A percentile compares a stretch with the other conserved stretches of the same genome.
Conservation (phyloP, 495 filamentous ascomycete species). For the Baudoinia panamericana region DNA sequence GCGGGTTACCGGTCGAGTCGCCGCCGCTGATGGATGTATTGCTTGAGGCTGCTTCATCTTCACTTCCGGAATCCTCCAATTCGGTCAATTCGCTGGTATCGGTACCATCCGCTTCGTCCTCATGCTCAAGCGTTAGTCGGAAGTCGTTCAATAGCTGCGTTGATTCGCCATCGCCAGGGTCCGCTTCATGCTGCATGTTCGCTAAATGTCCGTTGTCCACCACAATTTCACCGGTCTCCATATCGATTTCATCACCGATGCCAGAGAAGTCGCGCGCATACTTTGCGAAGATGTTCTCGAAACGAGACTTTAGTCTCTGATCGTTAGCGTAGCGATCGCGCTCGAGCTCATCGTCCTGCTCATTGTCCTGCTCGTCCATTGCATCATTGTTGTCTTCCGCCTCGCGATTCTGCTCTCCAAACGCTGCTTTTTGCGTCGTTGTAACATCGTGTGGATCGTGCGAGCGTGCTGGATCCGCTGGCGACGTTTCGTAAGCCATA, state of each 20-base stretch:
- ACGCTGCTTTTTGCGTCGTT: no score
- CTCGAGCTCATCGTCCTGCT: conserved; percentile 28
- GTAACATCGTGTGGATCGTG: no score
- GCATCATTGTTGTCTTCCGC: no score
- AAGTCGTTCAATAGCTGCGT: conserved; percentile 20
- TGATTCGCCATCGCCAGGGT: conserved; percentile 13
- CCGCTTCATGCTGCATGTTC: conserved; percentile 21
- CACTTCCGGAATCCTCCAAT: no score
- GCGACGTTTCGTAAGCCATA: no score
- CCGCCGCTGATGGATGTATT: no score
- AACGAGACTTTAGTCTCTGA: conserved; percentile 51
- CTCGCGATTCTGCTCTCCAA: no score
- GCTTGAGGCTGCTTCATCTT: no score
- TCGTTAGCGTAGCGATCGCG: conserved; percentile 30
- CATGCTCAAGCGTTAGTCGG: conserved; percentile 7
- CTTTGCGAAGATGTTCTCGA: conserved; percentile 78
- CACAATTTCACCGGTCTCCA: conserved; percentile 61
- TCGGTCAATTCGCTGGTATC: no score
- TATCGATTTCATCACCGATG: conserved; percentile 70
- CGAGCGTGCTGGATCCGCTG: no score
- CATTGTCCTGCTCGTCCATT: background rate
- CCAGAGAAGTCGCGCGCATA: conserved; percentile 72
- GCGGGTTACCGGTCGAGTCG: no score
- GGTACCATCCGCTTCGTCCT: no score
- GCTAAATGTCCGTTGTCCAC: conserved; percentile 76